Conservation (phyloP, 2,329 filamentous ascomycete genomes). For the Dactylellina drechsleri region DNA sequence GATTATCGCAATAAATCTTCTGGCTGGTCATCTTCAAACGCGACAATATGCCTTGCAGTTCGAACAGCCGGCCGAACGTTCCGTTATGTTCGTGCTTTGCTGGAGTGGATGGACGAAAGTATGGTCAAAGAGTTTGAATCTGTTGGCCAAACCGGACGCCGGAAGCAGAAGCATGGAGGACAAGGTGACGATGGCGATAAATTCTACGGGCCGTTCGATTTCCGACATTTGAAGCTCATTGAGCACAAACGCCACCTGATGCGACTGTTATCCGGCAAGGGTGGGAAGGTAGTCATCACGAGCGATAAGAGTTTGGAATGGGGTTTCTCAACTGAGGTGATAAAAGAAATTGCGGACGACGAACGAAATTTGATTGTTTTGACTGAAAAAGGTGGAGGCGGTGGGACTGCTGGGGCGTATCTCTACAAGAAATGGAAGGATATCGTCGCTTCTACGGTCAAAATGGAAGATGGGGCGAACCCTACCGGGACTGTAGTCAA, state of each 20-base stretch:
- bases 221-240: constrained; percentile 82
- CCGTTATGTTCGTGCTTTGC: constrained; percentile 87
- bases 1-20: constrained; percentile 77
- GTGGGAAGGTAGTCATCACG: constrained; percentile 82
- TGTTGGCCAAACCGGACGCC: constrained; percentile 67
- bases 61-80: constrained; percentile 88
- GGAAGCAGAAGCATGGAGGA: constrained; percentile 60
- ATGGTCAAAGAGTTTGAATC: constrained; percentile 92
- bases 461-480: constrained; percentile 38
- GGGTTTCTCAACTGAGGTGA: constrained; percentile 87
- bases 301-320: constrained; percentile 91
- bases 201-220: constrained; percentile 81
- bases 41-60: constrained; percentile 71
- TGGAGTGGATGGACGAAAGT: constrained; percentile 98
- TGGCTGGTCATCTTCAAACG: constrained; percentile 56
- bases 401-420: constrained; percentile 73
- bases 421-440: constrained; percentile 85
- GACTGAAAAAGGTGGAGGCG: constrained; percentile 74
- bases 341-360: constrained; percentile 79
- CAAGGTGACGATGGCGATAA: constrained; percentile 61
- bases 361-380: constrained; percentile 84
- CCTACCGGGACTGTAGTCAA: constrained; percentile 38
- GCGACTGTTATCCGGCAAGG: constrained; percentile 69
- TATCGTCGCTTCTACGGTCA: constrained; percentile 60
- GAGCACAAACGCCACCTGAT: constrained; percentile 84